phyloP scores from a whole-genome alignment of 2,329 filamentous ascomycete species.

The Tympanopsis confertula region DNA sequence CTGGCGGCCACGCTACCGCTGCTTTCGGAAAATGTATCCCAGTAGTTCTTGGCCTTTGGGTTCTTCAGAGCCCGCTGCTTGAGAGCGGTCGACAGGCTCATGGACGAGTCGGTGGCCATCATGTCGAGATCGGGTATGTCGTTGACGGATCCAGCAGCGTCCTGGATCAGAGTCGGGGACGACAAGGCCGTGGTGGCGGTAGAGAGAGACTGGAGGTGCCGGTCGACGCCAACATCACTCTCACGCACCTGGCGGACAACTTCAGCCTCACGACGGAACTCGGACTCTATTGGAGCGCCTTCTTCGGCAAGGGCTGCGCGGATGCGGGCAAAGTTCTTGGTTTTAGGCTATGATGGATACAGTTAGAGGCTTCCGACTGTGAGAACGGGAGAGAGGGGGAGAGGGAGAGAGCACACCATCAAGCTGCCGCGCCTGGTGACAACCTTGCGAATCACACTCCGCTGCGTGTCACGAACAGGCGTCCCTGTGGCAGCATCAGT shows the following conservation, averaged over 20 bases:
- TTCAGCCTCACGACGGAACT: conserved; percentile 82
- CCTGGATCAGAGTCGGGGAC: conserved; percentile 36
- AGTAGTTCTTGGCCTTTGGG: conserved; percentile 48
- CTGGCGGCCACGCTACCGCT: too few species aligned
- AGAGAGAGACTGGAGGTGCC: conserved; percentile 27
- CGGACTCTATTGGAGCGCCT: conserved; percentile 73
- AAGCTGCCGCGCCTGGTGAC: conserved; percentile 51
- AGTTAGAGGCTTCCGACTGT: background rate
- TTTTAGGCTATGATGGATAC: conserved; percentile 62
- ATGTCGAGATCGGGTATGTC: conserved; percentile 40
- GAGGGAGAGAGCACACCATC: conserved; percentile 38
- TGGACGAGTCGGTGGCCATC: conserved; percentile 19
- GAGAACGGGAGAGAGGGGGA: too few species aligned
- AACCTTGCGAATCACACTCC: conserved; percentile 47
- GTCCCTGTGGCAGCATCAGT: conserved; percentile 16
- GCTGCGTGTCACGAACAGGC: conserved; percentile 28
- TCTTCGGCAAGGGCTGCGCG: conserved; percentile 83
- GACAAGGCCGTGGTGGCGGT: conserved; percentile 30
- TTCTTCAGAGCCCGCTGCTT: conserved; percentile 44
- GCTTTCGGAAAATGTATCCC: conserved; percentile 47
- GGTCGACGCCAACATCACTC: conserved; percentile 51
- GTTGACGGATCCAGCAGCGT: conserved; percentile 35
- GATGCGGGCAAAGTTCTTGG: conserved; percentile 88
- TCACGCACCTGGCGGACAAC: conserved; percentile 92
- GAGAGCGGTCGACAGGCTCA: conserved; percentile 35